Percentiles rank a stretch among this genome's conserved stretches.
Evolutionary conservation across 176 grass and related monocot species (phyloP).

Genomic region (Raddia distichophylla): DNA sequence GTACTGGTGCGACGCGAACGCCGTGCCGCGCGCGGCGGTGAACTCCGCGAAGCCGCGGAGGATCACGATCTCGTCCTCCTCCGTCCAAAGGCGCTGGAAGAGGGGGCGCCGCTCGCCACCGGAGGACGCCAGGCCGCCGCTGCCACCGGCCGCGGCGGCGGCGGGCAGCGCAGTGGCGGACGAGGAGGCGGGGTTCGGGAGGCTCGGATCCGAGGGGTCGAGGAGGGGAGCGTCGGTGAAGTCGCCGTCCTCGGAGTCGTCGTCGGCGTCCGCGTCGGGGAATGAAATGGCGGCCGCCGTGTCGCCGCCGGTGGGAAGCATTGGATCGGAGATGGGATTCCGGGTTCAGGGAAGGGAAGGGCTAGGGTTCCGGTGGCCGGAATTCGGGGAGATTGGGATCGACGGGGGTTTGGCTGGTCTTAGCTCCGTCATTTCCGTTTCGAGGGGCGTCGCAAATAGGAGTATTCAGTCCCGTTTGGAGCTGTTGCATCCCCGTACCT

Average conservation of each 20-base stretch:
- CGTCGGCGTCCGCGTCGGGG: conserved; percentile 45
- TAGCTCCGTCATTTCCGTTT: conserved; percentile 12
- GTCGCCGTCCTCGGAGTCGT: conserved; percentile 60
- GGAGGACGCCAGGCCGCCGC: conserved; percentile 40
- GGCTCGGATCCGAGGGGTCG: conserved; percentile 35
- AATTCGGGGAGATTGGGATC: conserved; percentile 40
- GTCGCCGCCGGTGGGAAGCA: conserved; percentile 47
- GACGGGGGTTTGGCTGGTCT: conserved; percentile 23
- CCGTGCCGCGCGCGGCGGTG: conserved; percentile 79
- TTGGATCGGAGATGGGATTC: conserved; percentile 37
- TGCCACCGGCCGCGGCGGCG: conserved; percentile 13
- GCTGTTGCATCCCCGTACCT: background rate
- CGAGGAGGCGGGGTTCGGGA: conserved; percentile 27
- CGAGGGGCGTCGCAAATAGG: conserved; percentile 17
- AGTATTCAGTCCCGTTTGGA: background rate
- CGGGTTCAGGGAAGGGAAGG: background rate
- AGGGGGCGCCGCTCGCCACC: conserved; percentile 65
- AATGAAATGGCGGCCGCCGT: conserved; percentile 43
- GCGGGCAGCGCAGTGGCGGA: conserved; percentile 33
- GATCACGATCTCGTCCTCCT: conserved; percentile 95
- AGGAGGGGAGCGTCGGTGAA: conserved; percentile 44
- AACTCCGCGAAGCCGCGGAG: conserved; percentile 89
- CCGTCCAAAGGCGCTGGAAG: conserved; percentile 98
- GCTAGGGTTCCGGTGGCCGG: conserved; percentile 29
- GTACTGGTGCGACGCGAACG: conserved; percentile 98